Evolutionary conservation across 2,329 filamentous ascomycete species (phyloP).

Genomic region (Alternaria arborescens): DNA sequence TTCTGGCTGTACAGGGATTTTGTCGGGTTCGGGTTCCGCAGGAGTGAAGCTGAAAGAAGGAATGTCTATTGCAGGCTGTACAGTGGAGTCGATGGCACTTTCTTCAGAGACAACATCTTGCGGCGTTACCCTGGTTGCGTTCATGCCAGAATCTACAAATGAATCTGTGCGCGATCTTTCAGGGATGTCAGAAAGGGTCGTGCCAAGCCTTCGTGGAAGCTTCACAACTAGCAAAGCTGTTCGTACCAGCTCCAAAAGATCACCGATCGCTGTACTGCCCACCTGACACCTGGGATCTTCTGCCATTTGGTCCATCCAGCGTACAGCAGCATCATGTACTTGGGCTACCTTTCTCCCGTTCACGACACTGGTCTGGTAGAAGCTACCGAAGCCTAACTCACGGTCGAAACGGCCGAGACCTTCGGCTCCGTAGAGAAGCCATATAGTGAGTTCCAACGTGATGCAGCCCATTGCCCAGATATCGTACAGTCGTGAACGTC

Average conservation of each 20-base stretch:
- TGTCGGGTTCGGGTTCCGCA: not conserved
- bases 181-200: not conserved
- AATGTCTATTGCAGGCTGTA: not conserved
- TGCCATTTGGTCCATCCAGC: slow-evolving; percentile 14
- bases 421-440: slow-evolving; percentile 28
- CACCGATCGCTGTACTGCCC: slow-evolving; percentile 7
- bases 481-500: slow-evolving; percentile 31
- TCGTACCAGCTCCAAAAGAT: slow-evolving; percentile 16
- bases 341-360: not conserved
- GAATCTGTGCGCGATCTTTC: not conserved
- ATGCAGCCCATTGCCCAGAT: slow-evolving; percentile 39
- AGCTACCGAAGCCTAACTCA: not conserved
- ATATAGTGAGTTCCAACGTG: slow-evolving; percentile 31
- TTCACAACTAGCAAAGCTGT: slow-evolving; percentile 12
- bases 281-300: slow-evolving; percentile 5
- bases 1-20: not conserved
- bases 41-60: slow-evolving; percentile 1
- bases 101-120: not conserved
- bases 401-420: slow-evolving; percentile 8
- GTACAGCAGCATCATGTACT: not conserved
- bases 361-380: not conserved
- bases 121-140: not conserved
- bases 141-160: rapidly evolving
- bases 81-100: not conserved
- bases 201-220: slow-evolving; percentile 4